phyloP scores from a whole-genome alignment of 352 stramenopile species.

The Globisporangium cystogenes region DNA sequence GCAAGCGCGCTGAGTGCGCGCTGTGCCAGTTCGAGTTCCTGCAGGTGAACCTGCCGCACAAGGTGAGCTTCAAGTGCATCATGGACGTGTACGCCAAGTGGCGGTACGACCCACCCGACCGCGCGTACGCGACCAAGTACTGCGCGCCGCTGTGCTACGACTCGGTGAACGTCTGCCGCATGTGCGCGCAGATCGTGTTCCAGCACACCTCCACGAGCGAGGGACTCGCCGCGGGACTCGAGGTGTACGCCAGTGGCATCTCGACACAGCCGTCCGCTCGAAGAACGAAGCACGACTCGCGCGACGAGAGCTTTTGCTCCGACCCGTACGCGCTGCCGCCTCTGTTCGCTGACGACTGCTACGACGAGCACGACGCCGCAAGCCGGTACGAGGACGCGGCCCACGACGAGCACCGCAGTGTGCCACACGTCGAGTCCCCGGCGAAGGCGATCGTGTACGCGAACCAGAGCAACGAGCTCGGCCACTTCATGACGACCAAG shows the following conservation, averaged over 20 bases:
- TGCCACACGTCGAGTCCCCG: slow-evolving; percentile 21
- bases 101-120: slow-evolving; percentile 44
- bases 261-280: not conserved
- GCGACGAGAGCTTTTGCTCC: slow-evolving; percentile 28
- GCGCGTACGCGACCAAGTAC: slow-evolving; percentile 41
- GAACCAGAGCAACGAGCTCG: slow-evolving; percentile 29
- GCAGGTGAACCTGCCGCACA: slow-evolving; percentile 50
- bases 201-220: slow-evolving; percentile 20
- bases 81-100: slow-evolving; percentile 67
- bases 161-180: slow-evolving; percentile 59
- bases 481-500: slow-evolving; percentile 54
- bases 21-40: slow-evolving; percentile 55
- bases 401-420: slow-evolving; percentile 11
- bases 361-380: slow-evolving; percentile 7
- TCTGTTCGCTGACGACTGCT: slow-evolving; percentile 49
- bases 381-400: slow-evolving; percentile 11
- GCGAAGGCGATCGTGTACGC: slow-evolving; percentile 64
- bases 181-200: slow-evolving; percentile 71
- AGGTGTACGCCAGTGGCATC: not conserved
- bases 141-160: slow-evolving; percentile 63
- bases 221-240: not conserved
- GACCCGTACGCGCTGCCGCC: slow-evolving; percentile 64
- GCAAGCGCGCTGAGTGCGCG: slow-evolving; percentile 54
- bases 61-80: slow-evolving; percentile 75
- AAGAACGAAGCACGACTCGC: slow-evolving; percentile 5